phyloP scores from a whole-genome alignment of 2,329 filamentous ascomycete genomes.

The Curvularia verruculosa region DNA sequence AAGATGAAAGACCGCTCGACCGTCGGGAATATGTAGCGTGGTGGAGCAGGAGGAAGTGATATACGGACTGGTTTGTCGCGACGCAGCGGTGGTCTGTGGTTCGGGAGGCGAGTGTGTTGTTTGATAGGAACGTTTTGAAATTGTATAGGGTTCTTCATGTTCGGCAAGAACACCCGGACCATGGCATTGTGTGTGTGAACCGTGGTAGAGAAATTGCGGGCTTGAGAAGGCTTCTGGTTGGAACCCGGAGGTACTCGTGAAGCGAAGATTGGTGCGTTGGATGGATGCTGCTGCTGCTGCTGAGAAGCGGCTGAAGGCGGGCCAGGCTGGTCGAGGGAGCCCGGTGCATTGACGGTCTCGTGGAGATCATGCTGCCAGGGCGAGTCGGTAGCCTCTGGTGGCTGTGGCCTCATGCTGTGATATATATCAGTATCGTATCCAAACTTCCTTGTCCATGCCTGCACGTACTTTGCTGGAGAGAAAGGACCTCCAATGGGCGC shows the following conservation, averaged over 20 bases:
- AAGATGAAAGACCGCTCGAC: slow-evolving; percentile 95
- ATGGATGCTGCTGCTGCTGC: slow-evolving; percentile 28
- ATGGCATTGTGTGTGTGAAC: slow-evolving; percentile 83
- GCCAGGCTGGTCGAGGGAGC: slow-evolving; percentile 34
- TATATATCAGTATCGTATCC: slow-evolving; percentile 32
- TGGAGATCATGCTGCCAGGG: slow-evolving; percentile 97
- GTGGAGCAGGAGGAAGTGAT: slow-evolving; percentile 78
- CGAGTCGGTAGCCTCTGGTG: slow-evolving; percentile 65
- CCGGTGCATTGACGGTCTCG: slow-evolving; percentile 62
- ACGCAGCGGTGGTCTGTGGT: slow-evolving; percentile 90
- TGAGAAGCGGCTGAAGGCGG: slow-evolving; percentile 21
- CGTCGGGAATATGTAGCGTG: slow-evolving; percentile 90
- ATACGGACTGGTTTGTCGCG: slow-evolving; percentile 96
- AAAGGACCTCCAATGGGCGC: slow-evolving; percentile 60
- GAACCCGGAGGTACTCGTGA: slow-evolving; percentile 29
- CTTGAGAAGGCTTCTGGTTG: slow-evolving; percentile 42
- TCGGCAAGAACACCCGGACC: slow-evolving; percentile 79
- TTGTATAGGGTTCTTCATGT: slow-evolving; percentile 72
- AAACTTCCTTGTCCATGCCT: neutral
- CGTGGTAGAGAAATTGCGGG: slow-evolving; percentile 73
- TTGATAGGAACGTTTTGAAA: slow-evolving; percentile 81
- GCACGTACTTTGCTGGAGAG: slow-evolving; percentile 66
- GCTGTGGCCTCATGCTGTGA: slow-evolving; percentile 49
- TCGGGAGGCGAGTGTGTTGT: slow-evolving; percentile 90
- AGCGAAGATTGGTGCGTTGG: slow-evolving; percentile 28